Evolutionary conservation across 345 rosid genomes (phyloP).

Genomic region (Mallotus nudiflorus): DNA sequence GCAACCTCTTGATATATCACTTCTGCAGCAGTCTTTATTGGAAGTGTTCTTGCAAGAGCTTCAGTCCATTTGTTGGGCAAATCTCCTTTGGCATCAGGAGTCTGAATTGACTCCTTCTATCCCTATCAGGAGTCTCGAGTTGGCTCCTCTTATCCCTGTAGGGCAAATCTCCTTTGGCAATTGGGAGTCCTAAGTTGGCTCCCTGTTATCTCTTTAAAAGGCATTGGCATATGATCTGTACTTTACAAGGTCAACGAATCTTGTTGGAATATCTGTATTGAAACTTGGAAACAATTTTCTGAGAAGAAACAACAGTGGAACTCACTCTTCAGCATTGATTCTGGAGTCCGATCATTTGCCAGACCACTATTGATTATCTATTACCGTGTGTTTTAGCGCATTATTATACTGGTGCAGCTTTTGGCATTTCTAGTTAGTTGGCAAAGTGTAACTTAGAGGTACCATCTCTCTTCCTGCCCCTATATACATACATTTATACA

Average conservation of each 20-base stretch:
- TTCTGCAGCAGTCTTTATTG: conserved; percentile 22
- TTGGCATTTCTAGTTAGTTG: not conserved
- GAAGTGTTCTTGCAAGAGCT: conserved; percentile 30
- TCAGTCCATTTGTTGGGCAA: conserved; percentile 55
- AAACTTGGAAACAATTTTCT: not conserved
- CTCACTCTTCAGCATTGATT: not conserved
- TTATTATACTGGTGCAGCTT: not conserved
- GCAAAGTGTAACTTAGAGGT: not conserved
- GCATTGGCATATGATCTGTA: conserved; percentile 27
- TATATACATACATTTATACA: too few species aligned
- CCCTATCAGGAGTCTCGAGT: conserved; percentile 24
- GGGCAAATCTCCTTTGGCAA: conserved; percentile 61
- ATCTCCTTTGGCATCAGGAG: conserved; percentile 66
- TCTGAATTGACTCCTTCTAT: conserved; percentile 36
- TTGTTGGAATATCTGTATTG: conserved; percentile 9
- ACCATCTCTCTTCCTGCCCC: conserved; percentile 1
- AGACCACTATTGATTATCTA: not conserved
- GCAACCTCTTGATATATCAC: conserved; percentile 14
- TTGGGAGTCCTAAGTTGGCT: conserved; percentile 36
- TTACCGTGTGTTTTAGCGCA: conserved; percentile 1
- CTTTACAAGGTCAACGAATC: conserved; percentile 20
- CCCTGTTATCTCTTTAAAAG: conserved; percentile 22
- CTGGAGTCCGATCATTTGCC: not conserved
- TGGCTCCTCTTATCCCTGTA: conserved; percentile 26
- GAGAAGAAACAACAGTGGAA: not conserved